These are phyloP conservation scores for Coemansia sp. DNA, from an alignment of 192 early-diverging fungal species.

Conservation along the genomic window DNA sequence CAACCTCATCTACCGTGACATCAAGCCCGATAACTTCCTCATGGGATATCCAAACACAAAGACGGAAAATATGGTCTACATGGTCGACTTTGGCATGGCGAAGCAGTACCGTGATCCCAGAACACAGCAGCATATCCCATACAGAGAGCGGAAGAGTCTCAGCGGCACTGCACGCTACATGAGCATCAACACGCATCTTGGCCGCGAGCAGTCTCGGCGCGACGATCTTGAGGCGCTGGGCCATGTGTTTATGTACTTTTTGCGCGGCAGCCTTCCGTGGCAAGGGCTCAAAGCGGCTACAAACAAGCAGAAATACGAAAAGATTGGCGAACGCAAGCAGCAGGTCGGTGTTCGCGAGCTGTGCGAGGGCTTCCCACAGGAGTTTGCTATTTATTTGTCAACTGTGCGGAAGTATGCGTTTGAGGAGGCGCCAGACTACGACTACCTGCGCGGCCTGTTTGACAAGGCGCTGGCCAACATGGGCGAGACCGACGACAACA, in stretches of 20 bases:
- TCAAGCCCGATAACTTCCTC: slow-evolving; percentile 99
- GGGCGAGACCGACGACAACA: slow-evolving; percentile 81
- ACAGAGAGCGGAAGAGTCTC: slow-evolving; percentile 91
- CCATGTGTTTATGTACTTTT: slow-evolving; percentile 98
- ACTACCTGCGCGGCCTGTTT: slow-evolving; percentile 84
- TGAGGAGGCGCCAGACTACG: slow-evolving; percentile 97
- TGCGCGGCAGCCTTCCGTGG: slow-evolving; percentile 93
- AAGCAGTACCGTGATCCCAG: slow-evolving; percentile 97
- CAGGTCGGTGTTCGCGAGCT: slow-evolving; percentile 84
- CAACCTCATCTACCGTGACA: slow-evolving; percentile 95
- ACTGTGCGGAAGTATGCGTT: slow-evolving; percentile 92
- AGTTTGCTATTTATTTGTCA: slow-evolving; percentile 86
- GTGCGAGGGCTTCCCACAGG: slow-evolving; percentile 88
- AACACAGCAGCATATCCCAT: slow-evolving; percentile 96
- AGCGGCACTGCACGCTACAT: slow-evolving; percentile 97
- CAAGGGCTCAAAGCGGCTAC: slow-evolving; percentile 96
- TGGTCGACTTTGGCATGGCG: slow-evolving; percentile 99
- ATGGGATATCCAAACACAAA: slow-evolving; percentile 74
- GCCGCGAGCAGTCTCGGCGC: slow-evolving; percentile 95
- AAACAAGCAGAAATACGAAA: slow-evolving; percentile 99
- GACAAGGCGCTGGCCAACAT: slow-evolving; percentile 69
- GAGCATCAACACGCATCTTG: slow-evolving; percentile 97
- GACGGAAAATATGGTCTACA: slow-evolving; percentile 68
- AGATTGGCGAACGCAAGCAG: slow-evolving; percentile 99
- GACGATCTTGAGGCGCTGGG: slow-evolving; percentile 97